Percentiles rank a stretch among this genome's conserved stretches.
Conservation (phyloP, 2,329 filamentous ascomycete species). For the Phyllosticta citriasiana region DNA sequence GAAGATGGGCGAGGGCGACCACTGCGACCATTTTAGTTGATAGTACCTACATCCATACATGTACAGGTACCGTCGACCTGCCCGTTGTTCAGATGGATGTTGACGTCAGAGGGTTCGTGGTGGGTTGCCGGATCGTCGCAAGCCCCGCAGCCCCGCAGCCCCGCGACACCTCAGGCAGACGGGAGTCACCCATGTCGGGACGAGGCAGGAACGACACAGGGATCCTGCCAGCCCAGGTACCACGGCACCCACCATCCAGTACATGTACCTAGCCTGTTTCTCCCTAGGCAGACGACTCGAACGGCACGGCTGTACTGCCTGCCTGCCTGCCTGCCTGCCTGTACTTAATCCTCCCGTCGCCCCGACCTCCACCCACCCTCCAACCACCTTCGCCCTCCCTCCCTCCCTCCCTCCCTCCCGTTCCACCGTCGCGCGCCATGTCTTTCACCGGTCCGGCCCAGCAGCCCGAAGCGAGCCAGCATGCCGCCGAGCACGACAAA, state of each 20-base stretch:
- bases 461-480: not conserved
- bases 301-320: not conserved
- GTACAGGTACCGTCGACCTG: too few relatives aligned
- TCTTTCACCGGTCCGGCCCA: not conserved
- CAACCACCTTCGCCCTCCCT: not conserved
- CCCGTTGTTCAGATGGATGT: not conserved
- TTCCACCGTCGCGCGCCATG: constrained; percentile 2
- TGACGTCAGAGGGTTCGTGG: not conserved
- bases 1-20: constrained; percentile 44
- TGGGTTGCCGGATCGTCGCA: not conserved
- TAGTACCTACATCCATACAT: not conserved
- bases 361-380: not conserved
- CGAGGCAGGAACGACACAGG: not conserved
- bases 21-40: constrained; percentile 56
- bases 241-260: not conserved
- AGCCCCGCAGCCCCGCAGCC: not conserved
- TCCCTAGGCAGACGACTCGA: too few relatives aligned
- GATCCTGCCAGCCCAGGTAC: not conserved
- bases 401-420: not conserved
- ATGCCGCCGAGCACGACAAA: constrained; percentile 2
- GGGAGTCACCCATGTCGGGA: not conserved
- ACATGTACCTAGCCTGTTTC: not conserved
- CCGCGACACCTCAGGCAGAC: too few relatives aligned
- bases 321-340: too few relatives aligned
- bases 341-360: not conserved